Base-by-base conservation (phyloP, 139 green algal genomes). In the Micromonas pusilla region DNA sequence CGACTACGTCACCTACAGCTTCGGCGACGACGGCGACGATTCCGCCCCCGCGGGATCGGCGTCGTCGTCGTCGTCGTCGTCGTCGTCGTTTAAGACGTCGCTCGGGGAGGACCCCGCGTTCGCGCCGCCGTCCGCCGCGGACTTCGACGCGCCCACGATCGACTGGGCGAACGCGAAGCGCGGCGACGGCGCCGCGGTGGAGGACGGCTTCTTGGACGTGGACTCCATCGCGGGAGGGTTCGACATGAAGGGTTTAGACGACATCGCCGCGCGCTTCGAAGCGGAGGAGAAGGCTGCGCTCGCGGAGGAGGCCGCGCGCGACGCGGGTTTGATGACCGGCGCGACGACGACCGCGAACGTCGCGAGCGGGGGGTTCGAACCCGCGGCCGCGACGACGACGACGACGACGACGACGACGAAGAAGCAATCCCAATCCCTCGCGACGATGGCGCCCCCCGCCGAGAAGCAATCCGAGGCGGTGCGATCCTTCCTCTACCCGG, bases 401-500 rank as follows among this genome's bases (percentile, higher is more conserved):
- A 16, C 16, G 45, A 16, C 45, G 45, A 23, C 45, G 45, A 57
- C 45, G 45, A 9, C 45, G 45, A 57, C 9, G 45, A 16, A 9
- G 9, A 16, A 23, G 45, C 9, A 57, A 16, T 9, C 45, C 9
- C 45, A 9, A 16, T 9, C 45, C 9, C 45, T 57, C 45, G 45
- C 45, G 45, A 16, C 45, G 45, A 16, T 16, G 45, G 45, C 45
- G 9, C 67, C 67, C 2, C 9, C 19, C 9, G 9, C 21, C 13
- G 36, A 60, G 20, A 62, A 3, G 36, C 67, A 74, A 23, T 3
- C 20, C 3, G 67, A 88, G n/a, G 6, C n/a, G 52, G 67, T 74
- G 20, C 67, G 60, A 4, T 52, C 25, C 20, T 95, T 94, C 77
- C 83, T 98, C 0, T 89, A 90, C 77, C 94, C 94, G 0, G 83